A percentile compares a stretch with the other conserved stretches of the same genome.
Evolutionary conservation across 768 basidiomycete species (phyloP).

Genomic region (Hygrophoropsis aurantiaca): DNA sequence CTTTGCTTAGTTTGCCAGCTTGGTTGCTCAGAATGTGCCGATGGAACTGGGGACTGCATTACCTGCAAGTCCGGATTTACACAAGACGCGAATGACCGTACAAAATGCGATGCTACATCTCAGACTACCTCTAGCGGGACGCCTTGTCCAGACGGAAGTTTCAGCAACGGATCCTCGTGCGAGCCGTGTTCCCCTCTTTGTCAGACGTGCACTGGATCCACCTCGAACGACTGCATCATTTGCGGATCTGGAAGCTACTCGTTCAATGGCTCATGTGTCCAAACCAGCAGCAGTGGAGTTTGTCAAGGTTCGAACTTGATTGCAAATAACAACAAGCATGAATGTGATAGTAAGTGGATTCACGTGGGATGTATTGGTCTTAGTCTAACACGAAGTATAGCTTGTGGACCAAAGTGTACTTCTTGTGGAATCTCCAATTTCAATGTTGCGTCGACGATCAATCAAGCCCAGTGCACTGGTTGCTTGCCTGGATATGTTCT

Average conservation of each 20-base stretch:
- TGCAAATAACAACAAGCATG: constrained; percentile 78
- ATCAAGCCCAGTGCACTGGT: constrained; percentile 69
- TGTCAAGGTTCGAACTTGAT: constrained; percentile 72
- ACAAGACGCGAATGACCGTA: constrained; percentile 61
- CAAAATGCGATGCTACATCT: constrained; percentile 58
- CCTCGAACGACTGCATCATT: constrained; percentile 68
- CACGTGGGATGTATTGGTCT: neutral
- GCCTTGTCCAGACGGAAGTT: constrained; percentile 66
- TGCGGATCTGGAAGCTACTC: constrained; percentile 64
- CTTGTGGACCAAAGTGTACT: constrained; percentile 81
- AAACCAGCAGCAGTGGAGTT: constrained; percentile 62
- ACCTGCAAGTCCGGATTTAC: constrained; percentile 73
- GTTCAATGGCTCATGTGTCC: constrained; percentile 71
- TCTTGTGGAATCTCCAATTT: constrained; percentile 76
- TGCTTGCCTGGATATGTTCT: constrained; percentile 80
- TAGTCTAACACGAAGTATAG: constrained; percentile 36
- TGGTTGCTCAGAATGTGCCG: constrained; percentile 71
- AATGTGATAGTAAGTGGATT: constrained; percentile 71
- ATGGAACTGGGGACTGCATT: constrained; percentile 67
- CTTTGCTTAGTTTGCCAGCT: constrained; percentile 59
- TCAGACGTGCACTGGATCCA: constrained; percentile 65
- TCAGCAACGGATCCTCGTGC: constrained; percentile 56
- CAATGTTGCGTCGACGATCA: constrained; percentile 60
- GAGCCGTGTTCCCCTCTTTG: constrained; percentile 63
- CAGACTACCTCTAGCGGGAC: constrained; percentile 51